phyloP scores from a whole-genome alignment of 2,329 filamentous ascomycete genomes.

The Bipolaris gigantea region DNA sequence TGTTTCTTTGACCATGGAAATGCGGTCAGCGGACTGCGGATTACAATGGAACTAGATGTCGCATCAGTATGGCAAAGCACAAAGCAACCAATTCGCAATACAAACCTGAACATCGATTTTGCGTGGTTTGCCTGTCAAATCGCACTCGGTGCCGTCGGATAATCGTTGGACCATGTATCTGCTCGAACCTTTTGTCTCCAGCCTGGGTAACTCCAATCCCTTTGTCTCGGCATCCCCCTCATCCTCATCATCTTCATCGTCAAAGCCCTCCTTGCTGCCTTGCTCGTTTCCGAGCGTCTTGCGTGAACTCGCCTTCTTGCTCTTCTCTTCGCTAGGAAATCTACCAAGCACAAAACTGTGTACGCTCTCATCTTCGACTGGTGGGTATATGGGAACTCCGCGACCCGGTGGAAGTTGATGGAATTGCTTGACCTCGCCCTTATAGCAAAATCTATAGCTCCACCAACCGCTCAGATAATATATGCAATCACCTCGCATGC shows the following conservation, averaged over 20 bases:
- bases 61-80: conserved; percentile 6
- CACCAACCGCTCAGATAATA: conserved; percentile 90
- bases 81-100: conserved; percentile 6
- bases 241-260: conserved; percentile 35
- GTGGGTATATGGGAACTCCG: conserved; percentile 68
- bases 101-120: conserved; percentile 77
- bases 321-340: conserved; percentile 45
- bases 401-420: conserved; percentile 75
- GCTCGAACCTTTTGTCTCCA: conserved; percentile 81
- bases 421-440: conserved; percentile 84
- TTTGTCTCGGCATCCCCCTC: conserved; percentile 27
- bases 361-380: conserved; percentile 73
- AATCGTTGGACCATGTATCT: conserved; percentile 84
- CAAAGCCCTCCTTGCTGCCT: conserved; percentile 33
- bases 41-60: conserved; percentile 68
- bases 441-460: conserved; percentile 95
- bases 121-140: conserved; percentile 78
- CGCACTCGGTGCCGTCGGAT: conserved; percentile 78
- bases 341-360: conserved; percentile 77
- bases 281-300: conserved; percentile 38
- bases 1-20: conserved; percentile 91
- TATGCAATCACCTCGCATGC: conserved; percentile 77
- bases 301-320: conserved; percentile 26
- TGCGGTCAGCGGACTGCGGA: conserved; percentile 73
- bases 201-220: conserved; percentile 56